phyloP scores from a whole-genome alignment of 208 protist species.

The Tritrichomonas musculus region DNA sequence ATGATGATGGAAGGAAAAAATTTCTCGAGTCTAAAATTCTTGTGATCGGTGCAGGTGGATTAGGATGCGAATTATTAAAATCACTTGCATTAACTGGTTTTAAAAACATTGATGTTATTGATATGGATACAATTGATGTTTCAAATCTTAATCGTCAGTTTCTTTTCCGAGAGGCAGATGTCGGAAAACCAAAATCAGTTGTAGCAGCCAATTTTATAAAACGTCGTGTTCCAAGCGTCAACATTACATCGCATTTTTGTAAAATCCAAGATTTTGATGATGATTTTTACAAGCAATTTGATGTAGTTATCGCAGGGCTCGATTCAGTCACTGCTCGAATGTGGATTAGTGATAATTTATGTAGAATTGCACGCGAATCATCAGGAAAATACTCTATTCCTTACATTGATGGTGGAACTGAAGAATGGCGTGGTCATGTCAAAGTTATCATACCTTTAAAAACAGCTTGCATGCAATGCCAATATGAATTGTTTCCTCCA shows the following conservation, averaged over 20 bases:
- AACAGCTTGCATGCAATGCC: slow-evolving; percentile 46
- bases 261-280: slow-evolving; percentile 42
- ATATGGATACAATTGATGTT: slow-evolving; percentile 82
- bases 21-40: slow-evolving; percentile 49
- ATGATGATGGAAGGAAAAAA: background rate
- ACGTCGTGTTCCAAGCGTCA: slow-evolving; percentile 62
- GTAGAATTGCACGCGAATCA: background rate
- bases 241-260: slow-evolving; percentile 58
- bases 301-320: slow-evolving; percentile 41
- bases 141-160: slow-evolving; percentile 87
- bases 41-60: slow-evolving; percentile 75
- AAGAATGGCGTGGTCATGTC: slow-evolving; percentile 74
- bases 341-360: slow-evolving; percentile 73
- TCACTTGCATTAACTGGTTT: slow-evolving; percentile 72
- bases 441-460: slow-evolving; percentile 61
- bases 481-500: background rate
- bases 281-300: slow-evolving; percentile 39
- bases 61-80: slow-evolving; percentile 83
- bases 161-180: slow-evolving; percentile 69
- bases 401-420: slow-evolving; percentile 93
- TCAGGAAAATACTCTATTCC: slow-evolving; percentile 75
- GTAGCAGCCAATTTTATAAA: slow-evolving; percentile 74
- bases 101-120: slow-evolving; percentile 69
- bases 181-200: slow-evolving; percentile 64
- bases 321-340: slow-evolving; percentile 63